These are phyloP conservation scores for Echium plantagineum DNA, from an alignment of 257 asterid genomes.

Conservation along the genomic window DNA sequence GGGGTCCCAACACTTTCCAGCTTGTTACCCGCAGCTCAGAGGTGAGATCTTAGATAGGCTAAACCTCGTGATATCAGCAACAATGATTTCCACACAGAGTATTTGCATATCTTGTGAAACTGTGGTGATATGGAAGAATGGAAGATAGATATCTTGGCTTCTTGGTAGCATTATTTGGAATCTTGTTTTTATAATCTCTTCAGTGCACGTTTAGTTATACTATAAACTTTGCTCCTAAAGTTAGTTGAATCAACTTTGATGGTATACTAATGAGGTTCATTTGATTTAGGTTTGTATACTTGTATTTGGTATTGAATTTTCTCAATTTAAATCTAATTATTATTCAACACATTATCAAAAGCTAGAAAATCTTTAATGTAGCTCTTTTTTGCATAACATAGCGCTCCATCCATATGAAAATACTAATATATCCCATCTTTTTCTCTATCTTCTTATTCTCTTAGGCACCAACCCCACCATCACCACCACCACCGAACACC, in stretches of 20 bases:
- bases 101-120: background rate
- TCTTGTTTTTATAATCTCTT: background rate
- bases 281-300: too few species aligned
- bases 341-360: too few species aligned
- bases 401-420: too few species aligned
- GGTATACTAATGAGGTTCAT: background rate
- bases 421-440: too few species aligned
- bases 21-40: slow-evolving; percentile 69
- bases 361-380: too few species aligned
- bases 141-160: background rate
- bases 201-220: background rate
- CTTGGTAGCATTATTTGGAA: background rate
- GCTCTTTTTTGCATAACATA: too few species aligned
- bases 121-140: background rate
- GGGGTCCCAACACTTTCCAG: slow-evolving; percentile 81
- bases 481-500: too few species aligned
- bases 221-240: background rate
- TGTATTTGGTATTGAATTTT: too few species aligned
- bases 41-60: slow-evolving; percentile 29
- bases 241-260: background rate
- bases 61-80: background rate
- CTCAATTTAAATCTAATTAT: too few species aligned
- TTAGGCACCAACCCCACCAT: too few species aligned
- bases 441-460: too few species aligned
- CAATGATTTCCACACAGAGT: background rate